Evolutionary conservation across 2,329 filamentous ascomycete genomes (phyloP).

Genomic region (Pseudogymnoascus destructans): DNA sequence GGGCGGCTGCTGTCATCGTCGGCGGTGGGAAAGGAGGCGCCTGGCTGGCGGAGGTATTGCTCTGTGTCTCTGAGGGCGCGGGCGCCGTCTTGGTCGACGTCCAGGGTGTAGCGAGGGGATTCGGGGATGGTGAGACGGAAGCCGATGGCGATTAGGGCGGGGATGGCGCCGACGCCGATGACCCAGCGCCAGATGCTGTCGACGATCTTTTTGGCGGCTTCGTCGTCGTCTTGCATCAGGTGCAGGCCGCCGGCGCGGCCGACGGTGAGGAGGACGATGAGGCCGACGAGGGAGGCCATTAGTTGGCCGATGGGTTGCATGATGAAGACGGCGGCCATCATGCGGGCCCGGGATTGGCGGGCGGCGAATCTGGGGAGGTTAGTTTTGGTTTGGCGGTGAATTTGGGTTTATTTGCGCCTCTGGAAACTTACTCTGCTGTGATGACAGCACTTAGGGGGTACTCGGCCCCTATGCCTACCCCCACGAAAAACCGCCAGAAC

Average conservation of each 20-base stretch:
- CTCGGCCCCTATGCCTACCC: slow-evolving; percentile 50
- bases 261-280: slow-evolving; percentile 30
- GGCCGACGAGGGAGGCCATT: slow-evolving; percentile 47
- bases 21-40: background rate
- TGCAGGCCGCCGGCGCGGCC: slow-evolving; percentile 14
- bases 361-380: slow-evolving; percentile 30
- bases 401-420: background rate
- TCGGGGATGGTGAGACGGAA: slow-evolving; percentile 57
- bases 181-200: slow-evolving; percentile 56
- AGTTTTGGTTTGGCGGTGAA: background rate
- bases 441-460: slow-evolving; percentile 57
- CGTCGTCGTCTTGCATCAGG: background rate
- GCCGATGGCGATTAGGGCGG: slow-evolving; percentile 48
- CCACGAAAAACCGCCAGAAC: slow-evolving; percentile 35
- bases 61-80: slow-evolving; percentile 44
- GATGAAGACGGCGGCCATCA: slow-evolving; percentile 55
- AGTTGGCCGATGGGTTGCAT: slow-evolving; percentile 59
- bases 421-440: slow-evolving; percentile 44
- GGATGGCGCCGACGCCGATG: slow-evolving; percentile 50
- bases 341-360: slow-evolving; percentile 50
- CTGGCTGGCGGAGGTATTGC: background rate
- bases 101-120: slow-evolving; percentile 50
- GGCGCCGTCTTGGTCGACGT: slow-evolving; percentile 48
- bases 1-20: background rate
- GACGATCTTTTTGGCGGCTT: slow-evolving; percentile 26